Percentiles rank a stretch among this genome's conserved stretches.
Evolutionary conservation across 2,329 filamentous ascomycete genomes (phyloP).

Genomic region (Xylariales sp.): DNA sequence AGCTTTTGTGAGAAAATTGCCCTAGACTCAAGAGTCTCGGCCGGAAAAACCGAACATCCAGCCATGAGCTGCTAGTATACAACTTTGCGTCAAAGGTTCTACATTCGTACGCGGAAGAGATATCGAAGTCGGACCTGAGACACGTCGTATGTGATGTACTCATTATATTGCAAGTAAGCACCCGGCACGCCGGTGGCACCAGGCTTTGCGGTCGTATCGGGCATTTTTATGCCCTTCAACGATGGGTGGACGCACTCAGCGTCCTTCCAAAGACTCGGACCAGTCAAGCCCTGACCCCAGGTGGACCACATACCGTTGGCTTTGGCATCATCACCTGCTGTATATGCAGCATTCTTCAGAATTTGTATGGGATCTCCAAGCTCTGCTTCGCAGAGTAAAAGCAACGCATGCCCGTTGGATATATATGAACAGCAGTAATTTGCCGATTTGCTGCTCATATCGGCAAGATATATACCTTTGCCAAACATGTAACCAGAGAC

Average conservation of each 20-base stretch:
- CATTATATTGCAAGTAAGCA: constrained; percentile 61
- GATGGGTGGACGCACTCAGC: constrained; percentile 60
- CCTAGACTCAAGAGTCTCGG: too few species aligned
- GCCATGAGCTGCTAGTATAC: not conserved
- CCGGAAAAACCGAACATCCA: too few species aligned
- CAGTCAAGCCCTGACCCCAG: constrained; percentile 61
- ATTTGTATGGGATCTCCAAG: constrained; percentile 71
- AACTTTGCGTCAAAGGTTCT: constrained; percentile 12
- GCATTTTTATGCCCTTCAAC: constrained; percentile 66
- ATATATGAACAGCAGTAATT: constrained; percentile 64
- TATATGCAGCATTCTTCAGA: constrained; percentile 52
- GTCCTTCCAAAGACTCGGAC: constrained; percentile 72
- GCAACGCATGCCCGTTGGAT: constrained; percentile 66
- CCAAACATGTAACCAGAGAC: constrained; percentile 83
- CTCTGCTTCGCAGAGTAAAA: constrained; percentile 82
- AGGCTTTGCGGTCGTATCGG: constrained; percentile 42
- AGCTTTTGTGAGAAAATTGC: too few species aligned
- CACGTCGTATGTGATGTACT: constrained; percentile 69
- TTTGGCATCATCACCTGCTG: constrained; percentile 61
- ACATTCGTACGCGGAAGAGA: constrained; percentile 59
- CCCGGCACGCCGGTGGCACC: constrained; percentile 40
- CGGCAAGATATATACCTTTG: constrained; percentile 84
- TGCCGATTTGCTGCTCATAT: constrained; percentile 79
- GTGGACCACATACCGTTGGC: constrained; percentile 60
- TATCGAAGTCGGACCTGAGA: constrained; percentile 68